These are phyloP conservation scores for Diplocarpon mali DNA, from an alignment of 2,329 filamentous ascomycete species.

Conservation along the genomic window DNA sequence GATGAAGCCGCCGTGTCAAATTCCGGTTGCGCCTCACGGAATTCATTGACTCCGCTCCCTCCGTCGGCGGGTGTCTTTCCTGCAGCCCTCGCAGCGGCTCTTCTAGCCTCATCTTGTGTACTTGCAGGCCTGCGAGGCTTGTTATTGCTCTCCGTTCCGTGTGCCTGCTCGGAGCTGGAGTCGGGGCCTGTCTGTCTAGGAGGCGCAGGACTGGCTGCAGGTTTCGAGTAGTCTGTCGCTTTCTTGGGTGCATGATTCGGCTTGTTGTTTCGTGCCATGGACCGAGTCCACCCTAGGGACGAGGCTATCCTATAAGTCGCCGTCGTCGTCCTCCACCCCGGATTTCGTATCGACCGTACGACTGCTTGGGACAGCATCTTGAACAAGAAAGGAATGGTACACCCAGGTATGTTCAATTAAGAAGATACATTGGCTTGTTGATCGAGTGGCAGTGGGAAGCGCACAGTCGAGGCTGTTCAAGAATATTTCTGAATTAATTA, in stretches of 20 bases:
- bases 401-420: conserved; percentile 22
- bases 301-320: conserved; percentile 27
- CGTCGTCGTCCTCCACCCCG: conserved; percentile 18
- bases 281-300: conserved; percentile 32
- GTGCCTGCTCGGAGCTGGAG: conserved; percentile 12
- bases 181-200: conserved; percentile 8
- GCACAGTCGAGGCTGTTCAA: conserved; percentile 2
- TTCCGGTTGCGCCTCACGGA: conserved; percentile 20
- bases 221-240: conserved; percentile 15
- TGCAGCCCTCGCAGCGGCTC: too few relatives aligned
- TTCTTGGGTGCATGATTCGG: conserved; percentile 23
- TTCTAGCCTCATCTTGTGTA: conserved; percentile 7
- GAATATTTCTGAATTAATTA: conserved; percentile 2
- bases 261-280: conserved; percentile 33
- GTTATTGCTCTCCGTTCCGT: conserved; percentile 11
- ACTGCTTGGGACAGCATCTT: conserved; percentile 27
- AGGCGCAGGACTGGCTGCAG: conserved; percentile 11
- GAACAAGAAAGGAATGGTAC: conserved; percentile 6
- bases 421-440: conserved; percentile 17
- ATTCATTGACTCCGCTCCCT: conserved; percentile 11
- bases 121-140: conserved; percentile 14
- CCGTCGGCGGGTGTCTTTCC: conserved; percentile 7
- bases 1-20: conserved; percentile 27
- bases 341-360: conserved; percentile 19
- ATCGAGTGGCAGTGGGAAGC: not conserved